Percentiles rank a stretch among this genome's conserved stretches.
phyloP scores from a whole-genome alignment of 805 yeast genomes.

The Myxozyma melibiosi region DNA sequence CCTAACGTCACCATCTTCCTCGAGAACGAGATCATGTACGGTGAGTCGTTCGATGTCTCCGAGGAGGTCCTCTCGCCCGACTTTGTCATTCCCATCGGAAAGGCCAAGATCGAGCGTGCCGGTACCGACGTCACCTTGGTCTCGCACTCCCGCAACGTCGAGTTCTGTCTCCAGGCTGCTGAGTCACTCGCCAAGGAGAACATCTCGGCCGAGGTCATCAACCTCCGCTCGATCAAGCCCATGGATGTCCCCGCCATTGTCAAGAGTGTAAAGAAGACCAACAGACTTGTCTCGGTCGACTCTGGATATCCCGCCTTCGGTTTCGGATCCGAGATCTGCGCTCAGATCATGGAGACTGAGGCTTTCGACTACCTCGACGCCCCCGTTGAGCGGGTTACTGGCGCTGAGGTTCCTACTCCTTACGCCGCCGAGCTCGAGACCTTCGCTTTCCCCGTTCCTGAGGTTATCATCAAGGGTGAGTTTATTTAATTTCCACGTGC shows the following conservation, averaged over 20 bases:
- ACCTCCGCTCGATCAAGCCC: conserved; percentile 96
- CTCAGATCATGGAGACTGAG: conserved; percentile 97
- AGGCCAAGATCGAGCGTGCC: conserved; percentile 91
- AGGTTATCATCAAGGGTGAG: conserved; percentile 74
- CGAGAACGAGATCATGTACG: conserved; percentile 94
- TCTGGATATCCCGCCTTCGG: conserved; percentile 98
- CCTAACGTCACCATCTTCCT: conserved; percentile 96
- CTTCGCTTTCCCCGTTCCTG: conserved; percentile 97
- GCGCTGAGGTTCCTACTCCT: conserved; percentile 99
- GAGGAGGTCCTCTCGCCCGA: conserved; percentile 89
- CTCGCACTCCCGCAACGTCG: conserved; percentile 89
- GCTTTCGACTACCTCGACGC: conserved; percentile 98
- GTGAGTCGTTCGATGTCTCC: conserved; percentile 84
- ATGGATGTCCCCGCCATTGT: conserved; percentile 85
- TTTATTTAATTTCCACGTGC: conserved; percentile 38
- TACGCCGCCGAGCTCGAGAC: conserved; percentile 95
- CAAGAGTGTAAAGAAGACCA: conserved; percentile 91
- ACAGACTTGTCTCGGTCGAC: conserved; percentile 94
- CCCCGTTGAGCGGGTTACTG: conserved; percentile 97
- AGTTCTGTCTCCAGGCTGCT: conserved; percentile 86
- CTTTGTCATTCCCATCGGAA: conserved; percentile 88
- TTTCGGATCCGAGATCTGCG: conserved; percentile 97
- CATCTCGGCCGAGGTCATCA: conserved; percentile 89
- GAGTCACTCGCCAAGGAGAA: conserved; percentile 77
- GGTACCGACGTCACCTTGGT: conserved; percentile 90